Evolutionary conservation across 1,284 basidiomycete species (phyloP).

Genomic region (Athelia sp.): DNA sequence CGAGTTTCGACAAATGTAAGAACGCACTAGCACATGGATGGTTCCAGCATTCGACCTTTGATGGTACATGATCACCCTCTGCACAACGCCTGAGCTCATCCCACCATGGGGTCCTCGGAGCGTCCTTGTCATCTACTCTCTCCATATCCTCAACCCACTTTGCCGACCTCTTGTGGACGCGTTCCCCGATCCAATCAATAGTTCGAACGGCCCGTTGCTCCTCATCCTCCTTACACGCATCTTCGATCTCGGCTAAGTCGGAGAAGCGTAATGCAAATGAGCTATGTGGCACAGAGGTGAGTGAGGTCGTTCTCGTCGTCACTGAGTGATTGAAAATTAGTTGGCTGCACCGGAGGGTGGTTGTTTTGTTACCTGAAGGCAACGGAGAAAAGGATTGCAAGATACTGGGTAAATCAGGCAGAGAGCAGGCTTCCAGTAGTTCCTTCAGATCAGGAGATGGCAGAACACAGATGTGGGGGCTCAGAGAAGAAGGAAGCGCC

Average conservation of each 20-base stretch:
- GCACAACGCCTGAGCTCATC: constrained; percentile 70
- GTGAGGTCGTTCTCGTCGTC: constrained; percentile 67
- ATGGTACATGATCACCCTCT: constrained; percentile 70
- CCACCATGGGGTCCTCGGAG: constrained; percentile 72
- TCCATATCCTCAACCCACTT: constrained; percentile 65
- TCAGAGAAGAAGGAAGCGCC: constrained; percentile 64
- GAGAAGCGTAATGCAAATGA: constrained; percentile 75
- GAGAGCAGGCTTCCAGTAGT: constrained; percentile 47
- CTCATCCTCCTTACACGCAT: constrained; percentile 68
- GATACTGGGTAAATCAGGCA: constrained; percentile 65
- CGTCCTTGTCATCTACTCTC: constrained; percentile 32
- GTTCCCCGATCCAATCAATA: constrained; percentile 75
- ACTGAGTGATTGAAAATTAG: constrained; percentile 36
- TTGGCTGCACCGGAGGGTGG: too few relatives aligned
- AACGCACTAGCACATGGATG: constrained; percentile 72
- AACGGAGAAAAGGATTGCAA: constrained; percentile 82
- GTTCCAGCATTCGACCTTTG: constrained; percentile 72
- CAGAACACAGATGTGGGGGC: constrained; percentile 72
- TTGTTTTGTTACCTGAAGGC: constrained; percentile 61
- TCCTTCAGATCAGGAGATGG: constrained; percentile 64
- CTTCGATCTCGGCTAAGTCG: constrained; percentile 62
- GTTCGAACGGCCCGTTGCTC: constrained; percentile 68
- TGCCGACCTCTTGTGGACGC: constrained; percentile 53
- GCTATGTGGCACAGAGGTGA: constrained; percentile 62
- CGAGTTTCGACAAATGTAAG: constrained; percentile 3